Evolutionary conservation across 768 basidiomycete species (phyloP).

Genomic region (Galerina sulciceps): DNA sequence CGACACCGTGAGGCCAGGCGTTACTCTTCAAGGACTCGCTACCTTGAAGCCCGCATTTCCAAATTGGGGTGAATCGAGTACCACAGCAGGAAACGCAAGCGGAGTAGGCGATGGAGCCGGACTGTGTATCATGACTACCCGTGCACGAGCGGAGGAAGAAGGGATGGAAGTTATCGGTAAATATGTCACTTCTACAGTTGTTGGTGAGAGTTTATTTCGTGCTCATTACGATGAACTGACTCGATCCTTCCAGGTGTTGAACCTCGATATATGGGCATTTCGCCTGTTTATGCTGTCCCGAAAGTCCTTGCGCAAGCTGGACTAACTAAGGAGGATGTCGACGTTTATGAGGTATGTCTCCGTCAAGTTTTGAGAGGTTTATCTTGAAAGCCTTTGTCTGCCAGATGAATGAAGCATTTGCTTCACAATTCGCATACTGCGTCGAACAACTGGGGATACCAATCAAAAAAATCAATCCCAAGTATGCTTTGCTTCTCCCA

Average conservation of each 20-base stretch:
- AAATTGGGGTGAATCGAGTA: conserved; percentile 70
- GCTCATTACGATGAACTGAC: not conserved
- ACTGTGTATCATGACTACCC: conserved; percentile 79
- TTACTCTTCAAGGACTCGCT: conserved; percentile 76
- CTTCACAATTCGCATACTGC: conserved; percentile 92
- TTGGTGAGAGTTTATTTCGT: conserved; percentile 51
- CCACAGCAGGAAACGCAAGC: conserved; percentile 86
- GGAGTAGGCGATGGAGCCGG: conserved; percentile 95
- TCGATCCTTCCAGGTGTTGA: conserved; percentile 60
- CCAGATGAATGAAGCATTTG: conserved; percentile 90
- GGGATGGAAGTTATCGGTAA: conserved; percentile 84
- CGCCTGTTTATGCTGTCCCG: conserved; percentile 73
- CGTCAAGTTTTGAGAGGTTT: not conserved
- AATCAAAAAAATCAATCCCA: conserved; percentile 83
- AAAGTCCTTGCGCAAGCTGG: conserved; percentile 66
- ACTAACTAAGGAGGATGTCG: conserved; percentile 71
- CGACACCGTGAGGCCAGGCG: conserved; percentile 87
- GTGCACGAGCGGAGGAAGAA: conserved; percentile 74
- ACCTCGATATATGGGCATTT: conserved; percentile 79
- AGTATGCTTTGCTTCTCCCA: conserved; percentile 48
- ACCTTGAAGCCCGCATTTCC: conserved; percentile 89
- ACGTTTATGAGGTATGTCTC: conserved; percentile 68
- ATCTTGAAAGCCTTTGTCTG: not conserved
- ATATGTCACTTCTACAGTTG: conserved; percentile 77
- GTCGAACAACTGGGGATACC: conserved; percentile 79